Conservation (phyloP, 1,284 basidiomycete genomes). For the Apiotrichum sp. region DNA sequence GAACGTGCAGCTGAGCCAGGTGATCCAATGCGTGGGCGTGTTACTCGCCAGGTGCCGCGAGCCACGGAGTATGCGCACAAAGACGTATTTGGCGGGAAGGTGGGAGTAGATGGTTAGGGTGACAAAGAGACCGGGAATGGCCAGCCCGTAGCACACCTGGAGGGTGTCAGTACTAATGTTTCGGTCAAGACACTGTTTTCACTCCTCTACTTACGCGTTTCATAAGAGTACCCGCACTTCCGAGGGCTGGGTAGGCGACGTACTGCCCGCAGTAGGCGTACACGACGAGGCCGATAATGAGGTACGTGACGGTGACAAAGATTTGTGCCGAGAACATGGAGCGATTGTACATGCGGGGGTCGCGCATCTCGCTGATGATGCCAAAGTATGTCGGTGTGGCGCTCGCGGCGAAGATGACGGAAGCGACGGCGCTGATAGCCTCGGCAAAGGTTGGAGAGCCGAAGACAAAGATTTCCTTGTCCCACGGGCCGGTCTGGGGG, state of each 20-base stretch:
- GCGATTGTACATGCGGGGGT: constrained; percentile 28
- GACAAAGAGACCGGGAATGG: constrained; percentile 38
- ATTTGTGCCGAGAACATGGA: constrained; percentile 25
- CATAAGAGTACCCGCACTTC: constrained; percentile 39
- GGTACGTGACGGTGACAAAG: constrained; percentile 34
- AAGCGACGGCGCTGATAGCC: constrained; percentile 40
- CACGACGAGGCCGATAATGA: constrained; percentile 26
- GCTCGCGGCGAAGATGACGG: constrained; percentile 38
- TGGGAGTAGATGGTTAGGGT: constrained; percentile 19
- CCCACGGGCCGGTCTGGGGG: constrained; percentile 23
- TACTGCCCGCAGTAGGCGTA: constrained; percentile 41
- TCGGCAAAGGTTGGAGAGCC: constrained; percentile 29
- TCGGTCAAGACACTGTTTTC: too few relatives aligned
- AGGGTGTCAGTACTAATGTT: too few relatives aligned
- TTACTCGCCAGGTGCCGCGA: constrained; percentile 27
- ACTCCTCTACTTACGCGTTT: constrained; percentile 17
- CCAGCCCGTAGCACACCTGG: constrained; percentile 45
- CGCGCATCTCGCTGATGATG: constrained; percentile 29
- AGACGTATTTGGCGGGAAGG: constrained; percentile 35
- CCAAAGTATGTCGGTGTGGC: constrained; percentile 22
- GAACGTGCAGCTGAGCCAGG: constrained; percentile 25
- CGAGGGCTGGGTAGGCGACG: constrained; percentile 41
- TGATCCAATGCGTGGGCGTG: constrained; percentile 28
- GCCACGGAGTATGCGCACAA: constrained; percentile 29
- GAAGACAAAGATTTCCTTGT: constrained; percentile 24